Evolutionary conservation across 208 protist genomes (phyloP), one percentile per base, ranked within the genome.

Genomic region (Angomonas deanei): DNA sequence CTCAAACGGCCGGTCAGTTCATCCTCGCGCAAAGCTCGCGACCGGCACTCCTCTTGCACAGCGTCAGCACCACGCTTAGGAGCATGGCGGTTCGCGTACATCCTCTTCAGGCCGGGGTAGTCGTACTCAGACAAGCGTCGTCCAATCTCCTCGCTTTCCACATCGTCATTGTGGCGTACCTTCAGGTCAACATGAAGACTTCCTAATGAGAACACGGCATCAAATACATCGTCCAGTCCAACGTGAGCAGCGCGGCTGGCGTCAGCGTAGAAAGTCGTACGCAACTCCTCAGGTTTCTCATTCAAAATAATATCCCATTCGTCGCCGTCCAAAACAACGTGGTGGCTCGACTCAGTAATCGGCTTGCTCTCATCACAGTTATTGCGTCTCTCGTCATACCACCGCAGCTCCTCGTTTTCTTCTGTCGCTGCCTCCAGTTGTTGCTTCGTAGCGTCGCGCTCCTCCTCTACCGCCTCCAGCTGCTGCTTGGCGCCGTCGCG

Each of bases 111-210:
- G 27, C 46, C 30, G 0, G 71, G 64, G 54, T 78, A 83, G 28
- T 72, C 68, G 66, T 68, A 79, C 28, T 76, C 68, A 0, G 36
- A 24, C 27, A 83, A 48, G 3, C 75, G 42, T 2, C 59, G 66
- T 28, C 74, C 68, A 33, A 79, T 74, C 50, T 74, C 78, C 13
- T 24, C 13, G 27, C 64, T 60, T 0, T 67, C 28, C 17, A 87
- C 67, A 33, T 72, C 68, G 8, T 32, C 46, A 62, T 79, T 81
- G 64, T 83, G 80, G 2, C 68, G 34, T 5, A 83, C 60, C 1
- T 47, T 65, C 59, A 80, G 76, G 24, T 28, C 59, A 19, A 60
- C 68, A 23, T 66, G 63, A n/a, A 80, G 67, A 38, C 70, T 73
- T 26, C 70, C 80, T 5, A 71, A 36, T 15, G 21, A 28, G 55